Base-by-base conservation (phyloP, 352 stramenopile genomes). In the Plasmopara muralis region DNA sequence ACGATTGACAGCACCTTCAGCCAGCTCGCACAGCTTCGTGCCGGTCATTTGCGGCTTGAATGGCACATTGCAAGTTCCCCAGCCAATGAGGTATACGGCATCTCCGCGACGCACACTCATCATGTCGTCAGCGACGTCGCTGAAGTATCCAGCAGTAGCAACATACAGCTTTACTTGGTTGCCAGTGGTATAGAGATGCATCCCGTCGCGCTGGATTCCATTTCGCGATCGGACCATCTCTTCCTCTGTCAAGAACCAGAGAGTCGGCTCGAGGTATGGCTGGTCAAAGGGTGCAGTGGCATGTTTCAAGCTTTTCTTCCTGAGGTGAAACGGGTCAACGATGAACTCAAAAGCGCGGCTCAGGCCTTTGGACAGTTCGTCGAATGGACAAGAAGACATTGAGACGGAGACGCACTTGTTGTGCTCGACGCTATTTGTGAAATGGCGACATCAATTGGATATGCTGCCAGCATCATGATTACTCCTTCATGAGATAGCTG, bases 191-290 rank as follows among this genome's bases (percentile, higher is more conserved):
- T 61, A 81, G 4, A 79, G 51, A 0, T 64, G 47, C 10, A 86
- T 51, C 12, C 66, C 62, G 9, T 62, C 40, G 8, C 77, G 64
- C 10, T 62, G 40, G 43, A 67, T 64, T 25, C 20, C 20, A 25
- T 25, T 25, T 1, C 20, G 20, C 20, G 20, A 25, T 25, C 20
- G 20, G 1, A 45, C 37, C 55, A 88, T 85, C 54, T 88, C 77
- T 13, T 69, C 64, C 2, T 66, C 55, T 0, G 66, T 83, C 8
- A 88, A 56, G 48, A 88, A 86, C 77, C 77, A 88, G 9, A 62
- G 56, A 5, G 44, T 47, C 2, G 76, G 60, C 25, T 75, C 65
- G 15, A 87, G 65, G 18, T 64, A 56, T 9, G 74, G 73, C 20
- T 85, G 76, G 38, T 70, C 60, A 40, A 68, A 68, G 25, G 60